phyloP scores from a whole-genome alignment of 1,284 basidiomycete genomes.

The Agaricales sp. region DNA sequence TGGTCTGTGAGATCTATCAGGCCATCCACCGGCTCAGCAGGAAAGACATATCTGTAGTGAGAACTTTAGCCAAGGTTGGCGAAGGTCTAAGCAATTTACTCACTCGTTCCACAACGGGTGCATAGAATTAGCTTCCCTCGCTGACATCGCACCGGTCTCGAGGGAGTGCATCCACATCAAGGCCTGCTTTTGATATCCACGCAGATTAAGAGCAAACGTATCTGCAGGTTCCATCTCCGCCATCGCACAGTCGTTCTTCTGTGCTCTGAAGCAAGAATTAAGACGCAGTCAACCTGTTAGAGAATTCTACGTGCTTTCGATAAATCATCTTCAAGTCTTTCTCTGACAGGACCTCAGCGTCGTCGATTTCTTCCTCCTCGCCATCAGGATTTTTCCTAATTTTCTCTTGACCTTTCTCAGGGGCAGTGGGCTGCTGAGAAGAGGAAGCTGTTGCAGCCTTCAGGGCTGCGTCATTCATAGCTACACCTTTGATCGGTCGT shows the following conservation, averaged over 20 bases:
- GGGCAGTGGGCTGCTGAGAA: neutral
- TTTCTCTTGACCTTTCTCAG: conserved; percentile 49
- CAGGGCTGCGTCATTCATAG: conserved; percentile 30
- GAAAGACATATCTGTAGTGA: conserved; percentile 52
- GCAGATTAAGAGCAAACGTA: conserved; percentile 71
- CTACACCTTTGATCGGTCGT: conserved; percentile 37
- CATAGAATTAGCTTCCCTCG: conserved; percentile 66
- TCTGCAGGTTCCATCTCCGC: conserved; percentile 76
- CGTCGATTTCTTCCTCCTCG: conserved; percentile 52
- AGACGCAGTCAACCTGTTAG: neutral
- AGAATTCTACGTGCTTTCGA: conserved; percentile 41
- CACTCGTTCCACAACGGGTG: conserved; percentile 96
- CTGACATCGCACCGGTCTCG: conserved; percentile 64
- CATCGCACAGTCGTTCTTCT: conserved; percentile 69
- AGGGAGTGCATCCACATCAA: conserved; percentile 95
- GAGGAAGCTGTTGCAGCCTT: conserved; percentile 15
- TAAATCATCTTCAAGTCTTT: conserved; percentile 78
- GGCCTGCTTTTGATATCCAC: conserved; percentile 93
- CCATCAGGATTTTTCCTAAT: conserved; percentile 42
- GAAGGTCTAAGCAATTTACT: conserved; percentile 17
- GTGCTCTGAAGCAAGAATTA: conserved; percentile 49
- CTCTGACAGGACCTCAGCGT: conserved; percentile 61
- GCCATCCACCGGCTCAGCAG: conserved; percentile 39
- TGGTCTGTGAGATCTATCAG: conserved; percentile 65
- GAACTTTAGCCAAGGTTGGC: conserved; percentile 6